Percentiles rank a stretch among this genome's conserved stretches.
Conservation (phyloP, 2,329 filamentous ascomycete species). For the Blastomyces percursus region DNA sequence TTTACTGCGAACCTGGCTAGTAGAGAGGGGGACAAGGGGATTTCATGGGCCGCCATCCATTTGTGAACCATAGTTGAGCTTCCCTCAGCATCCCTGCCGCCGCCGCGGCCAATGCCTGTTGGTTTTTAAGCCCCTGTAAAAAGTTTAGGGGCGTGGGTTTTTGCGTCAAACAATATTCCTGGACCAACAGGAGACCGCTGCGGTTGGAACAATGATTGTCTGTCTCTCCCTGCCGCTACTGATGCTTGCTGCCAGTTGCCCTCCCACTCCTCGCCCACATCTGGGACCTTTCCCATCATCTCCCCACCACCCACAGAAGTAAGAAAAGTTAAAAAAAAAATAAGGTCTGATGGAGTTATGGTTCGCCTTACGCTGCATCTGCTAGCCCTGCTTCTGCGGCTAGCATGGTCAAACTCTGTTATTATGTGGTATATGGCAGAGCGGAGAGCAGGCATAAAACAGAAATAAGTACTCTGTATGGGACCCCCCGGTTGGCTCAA, state of each 20-base stretch:
- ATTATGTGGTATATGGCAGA: neutral
- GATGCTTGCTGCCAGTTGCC: constrained; percentile 2
- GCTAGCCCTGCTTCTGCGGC: constrained; percentile 1
- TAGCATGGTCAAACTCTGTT: neutral
- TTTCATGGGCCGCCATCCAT: constrained; percentile 2
- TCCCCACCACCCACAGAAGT: neutral
- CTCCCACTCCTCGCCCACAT: neutral
- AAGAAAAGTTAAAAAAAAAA: neutral
- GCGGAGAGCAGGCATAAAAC: neutral
- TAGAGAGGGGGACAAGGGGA: neutral
- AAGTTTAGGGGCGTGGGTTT: constrained; percentile 4
- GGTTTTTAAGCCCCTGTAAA: neutral
- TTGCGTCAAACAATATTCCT: neutral
- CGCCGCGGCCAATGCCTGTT: neutral
- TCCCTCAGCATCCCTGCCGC: constrained; percentile 4
- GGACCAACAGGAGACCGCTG: neutral
- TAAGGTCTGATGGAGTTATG: constrained; percentile 1
- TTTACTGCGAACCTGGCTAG: constrained; percentile 2
- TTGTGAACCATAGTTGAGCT: constrained; percentile 5
- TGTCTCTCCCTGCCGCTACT: neutral
- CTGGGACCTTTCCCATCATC: neutral
- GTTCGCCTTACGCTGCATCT: neutral
- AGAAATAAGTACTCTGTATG: neutral
- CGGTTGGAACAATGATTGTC: neutral
- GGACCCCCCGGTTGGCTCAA: neutral